Percentiles rank a stretch among this genome's conserved stretches.
Conservation (phyloP, 768 basidiomycete genomes). For the Tylopilus felleus region DNA sequence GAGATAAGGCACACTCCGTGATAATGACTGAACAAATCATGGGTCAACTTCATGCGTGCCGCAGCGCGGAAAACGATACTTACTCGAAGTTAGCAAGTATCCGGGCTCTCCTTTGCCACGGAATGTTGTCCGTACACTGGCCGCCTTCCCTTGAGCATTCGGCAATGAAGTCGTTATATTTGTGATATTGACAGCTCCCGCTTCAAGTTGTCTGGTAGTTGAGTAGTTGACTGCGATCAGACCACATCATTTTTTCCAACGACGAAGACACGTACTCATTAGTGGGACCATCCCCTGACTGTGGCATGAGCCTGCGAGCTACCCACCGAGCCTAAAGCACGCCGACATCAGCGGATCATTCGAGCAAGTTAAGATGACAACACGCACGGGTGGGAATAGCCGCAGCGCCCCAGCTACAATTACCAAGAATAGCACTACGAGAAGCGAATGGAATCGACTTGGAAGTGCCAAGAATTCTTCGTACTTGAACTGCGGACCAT, state of each 20-base stretch:
- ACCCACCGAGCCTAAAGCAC: slow-evolving; percentile 48
- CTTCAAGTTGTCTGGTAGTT: slow-evolving; percentile 47
- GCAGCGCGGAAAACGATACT: background rate
- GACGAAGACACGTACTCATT: slow-evolving; percentile 45
- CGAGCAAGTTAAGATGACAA: background rate
- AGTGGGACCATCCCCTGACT: slow-evolving; percentile 61
- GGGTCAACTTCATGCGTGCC: background rate
- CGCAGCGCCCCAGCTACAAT: slow-evolving; percentile 25
- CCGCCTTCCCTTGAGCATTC: slow-evolving; percentile 38
- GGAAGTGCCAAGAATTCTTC: slow-evolving; percentile 59
- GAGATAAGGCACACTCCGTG: slow-evolving; percentile 71
- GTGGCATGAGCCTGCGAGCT: slow-evolving; percentile 45
- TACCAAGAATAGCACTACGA: slow-evolving; percentile 36
- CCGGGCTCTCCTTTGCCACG: slow-evolving; percentile 76
- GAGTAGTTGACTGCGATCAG: background rate
- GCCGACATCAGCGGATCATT: background rate
- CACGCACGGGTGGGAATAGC: slow-evolving; percentile 37
- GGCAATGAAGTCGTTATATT: slow-evolving; percentile 69
- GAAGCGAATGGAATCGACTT: slow-evolving; percentile 38
- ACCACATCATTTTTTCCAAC: background rate
- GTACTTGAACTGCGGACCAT: slow-evolving; percentile 75
- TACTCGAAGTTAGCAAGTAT: slow-evolving; percentile 36
- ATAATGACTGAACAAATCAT: slow-evolving; percentile 55
- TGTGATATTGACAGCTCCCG: slow-evolving; percentile 57
- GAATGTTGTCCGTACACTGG: slow-evolving; percentile 53